Evolutionary conservation across 108 stramenopile species (phyloP).

Genomic region (Cylindrotheca closterium): DNA sequence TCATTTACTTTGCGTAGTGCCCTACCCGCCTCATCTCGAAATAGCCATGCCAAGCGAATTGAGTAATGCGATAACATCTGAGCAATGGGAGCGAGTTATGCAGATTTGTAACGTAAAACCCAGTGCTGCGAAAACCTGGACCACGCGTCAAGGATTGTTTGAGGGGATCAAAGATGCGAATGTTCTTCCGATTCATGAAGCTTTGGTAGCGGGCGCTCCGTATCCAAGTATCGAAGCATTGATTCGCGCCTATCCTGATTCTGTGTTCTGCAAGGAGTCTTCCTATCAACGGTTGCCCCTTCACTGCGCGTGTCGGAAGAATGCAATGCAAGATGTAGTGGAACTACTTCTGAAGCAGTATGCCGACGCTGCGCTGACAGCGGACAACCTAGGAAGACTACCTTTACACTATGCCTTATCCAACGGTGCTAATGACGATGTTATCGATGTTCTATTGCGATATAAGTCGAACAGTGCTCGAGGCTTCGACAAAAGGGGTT

Average conservation of each 20-base stretch:
- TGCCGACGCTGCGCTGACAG: slow-evolving; percentile 46
- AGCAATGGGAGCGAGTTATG: slow-evolving; percentile 42
- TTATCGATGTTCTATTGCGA: slow-evolving; percentile 48
- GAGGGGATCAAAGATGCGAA: slow-evolving; percentile 60
- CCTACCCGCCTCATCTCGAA: not conserved
- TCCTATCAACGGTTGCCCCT: slow-evolving; percentile 64
- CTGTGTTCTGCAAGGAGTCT: slow-evolving; percentile 45
- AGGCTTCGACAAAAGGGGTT: slow-evolving; percentile 62
- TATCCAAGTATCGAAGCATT: slow-evolving; percentile 50
- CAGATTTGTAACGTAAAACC: slow-evolving; percentile 28
- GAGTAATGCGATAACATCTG: slow-evolving; percentile 40
- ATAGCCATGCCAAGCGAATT: slow-evolving; percentile 25
- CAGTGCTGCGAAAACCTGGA: slow-evolving; percentile 31
- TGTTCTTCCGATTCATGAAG: slow-evolving; percentile 71
- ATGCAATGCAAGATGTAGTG: slow-evolving; percentile 51
- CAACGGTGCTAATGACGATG: slow-evolving; percentile 50
- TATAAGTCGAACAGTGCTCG: slow-evolving; percentile 48
- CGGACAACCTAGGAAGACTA: slow-evolving; percentile 56
- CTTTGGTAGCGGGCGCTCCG: slow-evolving; percentile 38
- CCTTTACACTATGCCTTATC: slow-evolving; percentile 69
- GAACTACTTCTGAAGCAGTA: slow-evolving; percentile 43
- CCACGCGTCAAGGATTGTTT: slow-evolving; percentile 56
- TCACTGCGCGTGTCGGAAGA: slow-evolving; percentile 77
- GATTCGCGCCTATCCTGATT: slow-evolving; percentile 47
- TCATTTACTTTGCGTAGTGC: too few species aligned